Evolutionary conservation across 2,329 filamentous ascomycete genomes (phyloP), one percentile per base, ranked within the genome.

Genomic region (Trichoderma afroharzianum): DNA sequence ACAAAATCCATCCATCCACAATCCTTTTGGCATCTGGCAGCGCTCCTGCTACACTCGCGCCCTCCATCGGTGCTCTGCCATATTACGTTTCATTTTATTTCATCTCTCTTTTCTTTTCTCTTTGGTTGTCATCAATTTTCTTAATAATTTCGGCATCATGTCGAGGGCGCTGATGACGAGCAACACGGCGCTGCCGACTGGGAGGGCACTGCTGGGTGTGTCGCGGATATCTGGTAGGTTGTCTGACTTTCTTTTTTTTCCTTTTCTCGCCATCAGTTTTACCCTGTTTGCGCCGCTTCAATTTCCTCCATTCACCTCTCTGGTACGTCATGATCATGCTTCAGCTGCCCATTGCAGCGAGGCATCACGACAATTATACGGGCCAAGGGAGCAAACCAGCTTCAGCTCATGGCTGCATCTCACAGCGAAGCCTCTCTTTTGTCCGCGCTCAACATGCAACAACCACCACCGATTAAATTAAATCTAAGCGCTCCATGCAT

Each of bases 121-220:
- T 26, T 58, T 68, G 14, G 15, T 36, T 36, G 4, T 26, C n/a
- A 9, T n/a, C 66, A 14, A 4, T 15, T 11, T 18, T 18, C 14
- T 6, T n/a, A 6, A 6, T n/a, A 43, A 28, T 75, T 77, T 18
- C 50, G 73, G 72, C 76, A 77, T 76, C 62, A 63, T 72, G 64
- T 58, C 58, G 50, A 70, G 68, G 32, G 71, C 70, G 24, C 57
- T 71, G 70, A 30, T 64, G 57, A 57, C 55, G n/a, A 58, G 63
- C 18, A 57, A 33, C 66, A 70, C 53, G 36, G 70, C 59, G 57
- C 43, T 68, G 70, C 36, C 39, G 33, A 43, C 57, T 57, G 55
- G 71, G 24, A 55, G 68, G 24, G 39, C 39, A 21, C 11, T 72
- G 43, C 7, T 72, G 3, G 57, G 67, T 18, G 62, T 53, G 26